Evolutionary conservation across 1,139 yeast species (phyloP), one percentile per base, ranked within the genome.

Genomic region (Martiniozyma asiatica): DNA sequence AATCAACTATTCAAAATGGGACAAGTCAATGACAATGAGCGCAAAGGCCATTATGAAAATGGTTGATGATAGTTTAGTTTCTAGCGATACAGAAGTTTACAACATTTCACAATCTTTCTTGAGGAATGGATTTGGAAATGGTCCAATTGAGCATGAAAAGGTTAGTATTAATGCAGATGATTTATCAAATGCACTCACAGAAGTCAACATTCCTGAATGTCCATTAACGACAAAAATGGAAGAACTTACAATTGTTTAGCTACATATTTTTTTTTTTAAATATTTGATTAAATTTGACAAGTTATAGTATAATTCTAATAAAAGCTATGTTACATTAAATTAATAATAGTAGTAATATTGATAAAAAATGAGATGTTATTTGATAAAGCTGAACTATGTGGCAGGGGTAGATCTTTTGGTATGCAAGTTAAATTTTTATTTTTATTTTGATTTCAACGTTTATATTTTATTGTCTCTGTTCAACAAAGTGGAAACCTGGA

Each of bases 401-500:
- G n/a, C n/a, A n/a, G n/a, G n/a, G n/a, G n/a, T n/a, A n/a, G n/a
- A n/a, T n/a, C n/a, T n/a, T n/a, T n/a, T n/a, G n/a, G n/a, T n/a
- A n/a, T n/a, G n/a, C n/a, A n/a, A n/a, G n/a, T n/a, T n/a, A n/a
- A n/a, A n/a, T n/a, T n/a, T n/a, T n/a, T n/a, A n/a, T n/a, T n/a
- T n/a, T n/a, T n/a, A n/a, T n/a, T n/a, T n/a, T n/a, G n/a, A n/a
- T n/a, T n/a, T n/a, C n/a, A n/a, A 20, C 10, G 6, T 26, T n/a
- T 10, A 14, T 20, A 14, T 22, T 8, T 16, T 25, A 26, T 19
- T 26, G 34, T 27, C 35, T 35, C 29, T 56, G 66, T 53, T 58
- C 61, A 23, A 68, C 60, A 24, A 70, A 61, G 8, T 50, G 50
- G 42, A 69, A 77, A 0, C 93, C 93, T 9, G 82, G 73, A 29